Conservation (phyloP, 805 yeast genomes). For the Ogataea trehaloabstinens region DNA sequence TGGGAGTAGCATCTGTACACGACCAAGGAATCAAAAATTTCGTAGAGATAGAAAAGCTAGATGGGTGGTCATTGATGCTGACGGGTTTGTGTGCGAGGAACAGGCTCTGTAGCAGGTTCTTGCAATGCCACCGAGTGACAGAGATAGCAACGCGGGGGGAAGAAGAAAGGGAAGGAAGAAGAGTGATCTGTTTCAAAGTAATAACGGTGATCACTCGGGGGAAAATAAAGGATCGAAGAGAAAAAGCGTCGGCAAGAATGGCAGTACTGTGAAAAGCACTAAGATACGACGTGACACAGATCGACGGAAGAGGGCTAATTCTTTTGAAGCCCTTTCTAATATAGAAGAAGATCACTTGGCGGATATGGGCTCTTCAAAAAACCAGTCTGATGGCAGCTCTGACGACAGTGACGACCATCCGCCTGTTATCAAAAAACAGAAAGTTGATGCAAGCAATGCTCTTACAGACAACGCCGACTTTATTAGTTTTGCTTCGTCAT, state of each 20-base stretch:
- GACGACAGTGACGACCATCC: constrained; percentile 13
- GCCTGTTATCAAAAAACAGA: constrained; percentile 12
- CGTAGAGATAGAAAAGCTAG: no score
- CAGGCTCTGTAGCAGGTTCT: no score
- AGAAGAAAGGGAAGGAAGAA: constrained; percentile 1
- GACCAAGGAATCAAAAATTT: no score
- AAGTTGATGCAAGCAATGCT: constrained; percentile 29
- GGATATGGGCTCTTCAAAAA: neutral
- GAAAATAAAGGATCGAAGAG: neutral
- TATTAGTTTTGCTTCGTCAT: constrained; percentile 53
- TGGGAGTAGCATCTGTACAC: no score
- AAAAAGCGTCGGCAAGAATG: neutral
- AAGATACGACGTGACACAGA: no score
- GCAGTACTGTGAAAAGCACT: no score
- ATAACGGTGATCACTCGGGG: neutral
- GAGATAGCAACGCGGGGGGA: neutral
- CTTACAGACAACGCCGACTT: constrained; percentile 48
- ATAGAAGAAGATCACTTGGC: neutral
- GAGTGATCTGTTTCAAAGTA: neutral
- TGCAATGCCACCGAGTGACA: no score
- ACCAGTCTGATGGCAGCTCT: constrained; percentile 2
- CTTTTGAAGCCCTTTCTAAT: neutral
- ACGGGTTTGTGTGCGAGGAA: no score
- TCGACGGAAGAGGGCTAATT: no score
- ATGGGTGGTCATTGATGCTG: no score